A percentile compares a stretch with the other conserved stretches of the same genome.
These are phyloP conservation scores for fission yeast (Schizosaccharomyces pombe) DNA, from an alignment of 805 yeast species.

Conservation along the genomic window DNA sequence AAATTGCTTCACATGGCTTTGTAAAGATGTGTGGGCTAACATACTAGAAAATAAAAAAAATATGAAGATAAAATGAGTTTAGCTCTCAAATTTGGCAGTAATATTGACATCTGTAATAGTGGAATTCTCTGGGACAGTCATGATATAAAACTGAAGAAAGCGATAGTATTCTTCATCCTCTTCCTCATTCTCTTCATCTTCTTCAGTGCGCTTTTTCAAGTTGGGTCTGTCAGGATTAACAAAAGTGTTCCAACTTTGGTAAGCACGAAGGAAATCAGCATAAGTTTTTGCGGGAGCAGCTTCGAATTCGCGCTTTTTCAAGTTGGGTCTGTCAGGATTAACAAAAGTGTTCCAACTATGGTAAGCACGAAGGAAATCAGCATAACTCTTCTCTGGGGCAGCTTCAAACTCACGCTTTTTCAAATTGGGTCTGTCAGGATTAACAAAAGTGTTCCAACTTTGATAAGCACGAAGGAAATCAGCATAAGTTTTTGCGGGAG, in stretches of 20 bases:
- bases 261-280: background rate
- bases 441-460: background rate
- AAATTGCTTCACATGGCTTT: no score
- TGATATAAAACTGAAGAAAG: background rate
- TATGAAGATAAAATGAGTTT: no score
- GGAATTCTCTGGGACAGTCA: background rate
- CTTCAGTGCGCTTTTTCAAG: background rate
- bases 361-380: background rate
- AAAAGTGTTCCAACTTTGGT: background rate
- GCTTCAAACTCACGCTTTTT: background rate
- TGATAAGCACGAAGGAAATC: background rate
- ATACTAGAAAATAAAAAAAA: background rate
- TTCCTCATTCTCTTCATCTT: background rate
- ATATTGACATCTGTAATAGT: background rate
- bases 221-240: background rate
- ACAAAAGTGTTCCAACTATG: background rate
- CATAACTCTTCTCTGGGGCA: background rate
- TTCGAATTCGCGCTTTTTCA: background rate
- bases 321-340: background rate
- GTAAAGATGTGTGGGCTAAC: background rate
- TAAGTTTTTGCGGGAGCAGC: background rate
- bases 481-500: background rate
- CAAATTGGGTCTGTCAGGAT: background rate
- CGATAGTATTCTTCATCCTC: background rate
- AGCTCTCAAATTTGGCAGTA: background rate